These are phyloP conservation scores for Alloteropsis semialata DNA, from an alignment of 176 grass and related monocot species.

Conservation along the genomic window DNA sequence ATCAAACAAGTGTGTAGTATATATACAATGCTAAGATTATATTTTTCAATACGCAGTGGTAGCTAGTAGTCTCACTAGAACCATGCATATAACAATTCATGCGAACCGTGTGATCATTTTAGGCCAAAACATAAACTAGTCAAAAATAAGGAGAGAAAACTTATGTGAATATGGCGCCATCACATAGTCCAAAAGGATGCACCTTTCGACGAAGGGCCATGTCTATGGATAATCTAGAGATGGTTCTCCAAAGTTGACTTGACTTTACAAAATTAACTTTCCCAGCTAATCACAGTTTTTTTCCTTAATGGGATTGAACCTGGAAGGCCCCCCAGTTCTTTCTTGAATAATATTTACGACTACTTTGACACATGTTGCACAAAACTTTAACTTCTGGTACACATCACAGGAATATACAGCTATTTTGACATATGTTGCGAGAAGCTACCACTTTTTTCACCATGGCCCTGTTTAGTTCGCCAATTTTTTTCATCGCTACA, in stretches of 20 bases:
- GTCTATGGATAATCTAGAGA: background rate
- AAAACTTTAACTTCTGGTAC: too few relatives aligned
- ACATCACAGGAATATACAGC: background rate
- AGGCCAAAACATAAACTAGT: background rate
- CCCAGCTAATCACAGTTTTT: background rate
- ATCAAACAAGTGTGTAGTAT: too few relatives aligned
- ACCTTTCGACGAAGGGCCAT: too few relatives aligned
- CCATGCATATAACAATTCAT: too few relatives aligned
- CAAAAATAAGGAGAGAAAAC: background rate
- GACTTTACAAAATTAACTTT: background rate
- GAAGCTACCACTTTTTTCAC: too few relatives aligned
- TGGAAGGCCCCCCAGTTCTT: background rate
- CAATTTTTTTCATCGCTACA: too few relatives aligned
- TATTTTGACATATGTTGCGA: background rate
- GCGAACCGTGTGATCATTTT: background rate
- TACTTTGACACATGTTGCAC: too few relatives aligned
- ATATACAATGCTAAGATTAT: too few relatives aligned
- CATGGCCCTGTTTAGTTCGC: too few relatives aligned
- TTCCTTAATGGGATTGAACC: background rate
- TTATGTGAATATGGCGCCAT: background rate
- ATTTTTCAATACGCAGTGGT: too few relatives aligned
- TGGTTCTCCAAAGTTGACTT: background rate
- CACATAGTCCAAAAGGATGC: background rate
- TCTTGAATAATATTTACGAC: too few relatives aligned
- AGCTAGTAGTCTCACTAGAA: too few relatives aligned